A percentile compares a stretch with the other conserved stretches of the same genome.
Evolutionary conservation across 345 rosid genomes (phyloP).

Genomic region (Gossypium australe): DNA sequence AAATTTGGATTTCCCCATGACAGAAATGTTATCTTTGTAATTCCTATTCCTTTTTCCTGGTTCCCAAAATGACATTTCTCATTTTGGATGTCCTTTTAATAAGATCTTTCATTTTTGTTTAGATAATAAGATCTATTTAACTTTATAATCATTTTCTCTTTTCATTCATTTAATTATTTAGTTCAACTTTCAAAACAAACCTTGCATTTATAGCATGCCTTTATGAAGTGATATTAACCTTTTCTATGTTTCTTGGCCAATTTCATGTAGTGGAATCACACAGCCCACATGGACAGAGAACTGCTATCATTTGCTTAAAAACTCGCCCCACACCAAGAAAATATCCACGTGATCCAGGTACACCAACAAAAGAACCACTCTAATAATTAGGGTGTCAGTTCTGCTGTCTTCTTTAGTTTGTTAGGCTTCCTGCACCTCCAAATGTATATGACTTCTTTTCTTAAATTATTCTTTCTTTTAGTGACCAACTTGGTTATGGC

Average conservation of each 20-base stretch:
- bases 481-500: background rate
- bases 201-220: conserved; percentile 15
- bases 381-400: conserved; percentile 10
- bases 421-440: conserved; percentile 10
- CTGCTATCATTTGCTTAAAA: conserved; percentile 73
- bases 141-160: background rate
- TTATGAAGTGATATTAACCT: conserved; percentile 3
- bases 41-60: background rate
- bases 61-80: background rate
- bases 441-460: conserved; percentile 4
- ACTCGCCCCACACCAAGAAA: conserved; percentile 51
- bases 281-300: conserved; percentile 74
- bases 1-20: background rate
- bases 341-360: conserved; percentile 83
- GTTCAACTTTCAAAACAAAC: background rate
- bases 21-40: background rate
- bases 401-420: background rate
- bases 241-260: conserved; percentile 7
- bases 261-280: conserved; percentile 69
- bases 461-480: background rate
- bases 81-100: background rate
- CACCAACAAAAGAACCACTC: conserved; percentile 70
- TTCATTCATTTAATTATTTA: conserved; percentile 1
- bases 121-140: background rate
- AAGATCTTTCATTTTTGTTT: background rate